Evolutionary conservation across 1,139 yeast genomes (phyloP).

Genomic region (Suhomyces taliae): DNA sequence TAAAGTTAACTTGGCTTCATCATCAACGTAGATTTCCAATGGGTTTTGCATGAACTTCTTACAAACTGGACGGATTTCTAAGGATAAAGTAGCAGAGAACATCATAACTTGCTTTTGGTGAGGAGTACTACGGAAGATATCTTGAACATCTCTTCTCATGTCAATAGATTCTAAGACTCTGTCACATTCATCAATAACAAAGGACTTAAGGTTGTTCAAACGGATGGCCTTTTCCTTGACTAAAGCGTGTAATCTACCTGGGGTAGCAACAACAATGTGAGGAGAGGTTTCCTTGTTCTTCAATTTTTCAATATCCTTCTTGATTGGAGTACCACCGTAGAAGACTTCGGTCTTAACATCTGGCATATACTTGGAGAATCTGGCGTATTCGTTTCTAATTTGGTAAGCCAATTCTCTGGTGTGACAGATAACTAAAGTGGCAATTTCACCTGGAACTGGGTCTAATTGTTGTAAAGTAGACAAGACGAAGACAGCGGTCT

Average conservation of each 20-base stretch:
- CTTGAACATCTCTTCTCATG: slow-evolving; percentile 99
- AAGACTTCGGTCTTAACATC: slow-evolving; percentile 96
- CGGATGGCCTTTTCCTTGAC: slow-evolving; percentile 90
- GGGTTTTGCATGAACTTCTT: slow-evolving; percentile 98
- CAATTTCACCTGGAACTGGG: slow-evolving; percentile 95
- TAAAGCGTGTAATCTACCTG: slow-evolving; percentile 94
- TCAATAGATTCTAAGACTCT: slow-evolving; percentile 89
- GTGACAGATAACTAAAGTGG: slow-evolving; percentile 93
- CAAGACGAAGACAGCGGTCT: slow-evolving; percentile 95
- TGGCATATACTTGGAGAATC: slow-evolving; percentile 98
- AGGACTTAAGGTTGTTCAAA: slow-evolving; percentile 86
- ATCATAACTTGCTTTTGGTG: slow-evolving; percentile 99
- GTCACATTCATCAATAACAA: slow-evolving; percentile 98
- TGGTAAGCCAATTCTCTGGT: slow-evolving; percentile 99
- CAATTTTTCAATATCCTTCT: slow-evolving; percentile 82
- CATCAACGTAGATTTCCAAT: slow-evolving; percentile 94
- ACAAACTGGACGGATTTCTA: slow-evolving; percentile 94
- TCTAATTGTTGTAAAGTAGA: slow-evolving; percentile 96
- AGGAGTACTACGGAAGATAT: slow-evolving; percentile 95
- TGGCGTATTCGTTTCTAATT: slow-evolving; percentile 94
- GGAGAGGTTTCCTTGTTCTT: slow-evolving; percentile 95
- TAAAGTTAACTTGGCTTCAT: slow-evolving; percentile 93
- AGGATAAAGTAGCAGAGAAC: slow-evolving; percentile 95
- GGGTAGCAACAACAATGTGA: slow-evolving; percentile 96
- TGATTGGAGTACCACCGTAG: slow-evolving; percentile 92